Percentiles rank a stretch among this genome's conserved stretches.
Conservation (phyloP, 2,329 filamentous ascomycete genomes). For the Aspergillus tanneri region DNA sequence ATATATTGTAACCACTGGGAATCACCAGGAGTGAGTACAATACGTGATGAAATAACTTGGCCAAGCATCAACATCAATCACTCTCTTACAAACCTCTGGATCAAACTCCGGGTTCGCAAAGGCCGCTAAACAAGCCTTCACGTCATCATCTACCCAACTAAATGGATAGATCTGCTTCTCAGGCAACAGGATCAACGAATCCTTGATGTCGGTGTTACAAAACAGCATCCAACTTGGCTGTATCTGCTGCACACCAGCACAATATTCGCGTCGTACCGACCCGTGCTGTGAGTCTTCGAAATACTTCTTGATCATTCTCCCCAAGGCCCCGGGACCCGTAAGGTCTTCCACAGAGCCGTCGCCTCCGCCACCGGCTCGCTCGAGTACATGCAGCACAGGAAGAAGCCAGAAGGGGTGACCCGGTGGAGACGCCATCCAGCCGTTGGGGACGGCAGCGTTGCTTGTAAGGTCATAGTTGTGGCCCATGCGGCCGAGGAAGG, state of each 20-base stretch:
- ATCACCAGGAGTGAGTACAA: conserved; percentile 24
- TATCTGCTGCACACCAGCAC: conserved; percentile 9
- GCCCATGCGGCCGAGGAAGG: conserved; percentile 22
- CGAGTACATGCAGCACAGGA: conserved; percentile 17
- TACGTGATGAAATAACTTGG: conserved; percentile 26
- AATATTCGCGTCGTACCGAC: conserved; percentile 11
- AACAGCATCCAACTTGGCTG: conserved; percentile 16
- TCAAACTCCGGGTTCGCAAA: conserved; percentile 18
- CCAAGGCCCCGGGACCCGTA: conserved; percentile 18
- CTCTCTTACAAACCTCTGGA: conserved; percentile 18
- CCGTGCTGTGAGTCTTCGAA: conserved; percentile 2
- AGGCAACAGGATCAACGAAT: conserved; percentile 18
- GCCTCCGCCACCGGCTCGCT: conserved; percentile 19
- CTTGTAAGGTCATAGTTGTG: conserved; percentile 15
- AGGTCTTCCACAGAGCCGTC: conserved; percentile 22
- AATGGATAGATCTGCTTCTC: conserved; percentile 22
- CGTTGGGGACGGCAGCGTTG: conserved; percentile 21
- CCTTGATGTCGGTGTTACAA: conserved; percentile 8
- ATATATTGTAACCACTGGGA: too few species aligned
- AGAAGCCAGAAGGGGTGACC: conserved; percentile 25
- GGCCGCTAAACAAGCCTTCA: conserved; percentile 16
- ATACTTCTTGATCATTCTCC: conserved; percentile 17
- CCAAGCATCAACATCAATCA: conserved; percentile 23
- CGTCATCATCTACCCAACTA: conserved; percentile 20
- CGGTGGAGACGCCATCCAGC: conserved; percentile 24